Evolutionary conservation across 306 rosid species (phyloP).

Genomic region (Sesbania bispinosa): DNA sequence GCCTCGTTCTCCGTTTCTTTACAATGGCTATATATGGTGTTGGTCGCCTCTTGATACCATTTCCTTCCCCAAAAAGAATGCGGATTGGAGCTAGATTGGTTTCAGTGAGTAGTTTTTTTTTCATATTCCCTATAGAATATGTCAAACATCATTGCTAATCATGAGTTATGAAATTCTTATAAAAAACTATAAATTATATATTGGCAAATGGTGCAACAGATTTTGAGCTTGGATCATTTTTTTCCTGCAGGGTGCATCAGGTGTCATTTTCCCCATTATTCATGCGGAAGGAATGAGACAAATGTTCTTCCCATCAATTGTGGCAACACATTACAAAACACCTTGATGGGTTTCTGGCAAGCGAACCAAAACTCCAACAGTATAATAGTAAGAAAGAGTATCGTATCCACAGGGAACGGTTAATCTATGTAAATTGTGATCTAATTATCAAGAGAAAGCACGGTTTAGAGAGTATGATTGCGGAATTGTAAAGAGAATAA

Average conservation of each 20-base stretch:
- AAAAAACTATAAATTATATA: not conserved
- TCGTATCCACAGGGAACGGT: no score
- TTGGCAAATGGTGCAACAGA: not conserved
- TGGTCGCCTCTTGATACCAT: conserved; percentile 47
- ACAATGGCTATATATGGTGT: conserved; percentile 43
- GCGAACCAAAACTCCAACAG: no score
- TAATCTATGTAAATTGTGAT: no score
- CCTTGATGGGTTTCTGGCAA: no score
- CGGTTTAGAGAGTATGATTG: no score
- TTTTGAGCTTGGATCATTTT: not conserved
- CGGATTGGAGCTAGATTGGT: conserved; percentile 57
- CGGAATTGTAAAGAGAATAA: no score
- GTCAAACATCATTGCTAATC: not conserved
- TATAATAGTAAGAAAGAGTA: no score
- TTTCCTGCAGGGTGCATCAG: conserved; percentile 58
- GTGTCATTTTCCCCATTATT: conserved; percentile 74
- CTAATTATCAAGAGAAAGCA: no score
- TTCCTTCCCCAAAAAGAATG: conserved; percentile 52
- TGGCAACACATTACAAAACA: conserved; percentile 73
- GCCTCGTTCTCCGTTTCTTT: conserved; percentile 45
- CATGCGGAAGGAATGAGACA: conserved; percentile 85
- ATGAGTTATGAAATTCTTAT: not conserved
- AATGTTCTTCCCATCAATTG: conserved; percentile 75
- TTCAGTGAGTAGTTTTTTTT: conserved; percentile 41
- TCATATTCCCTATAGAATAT: not conserved